A percentile compares a stretch with the other conserved stretches of the same genome.
phyloP scores from a whole-genome alignment of 169 alveolate genomes.

The Plasmodium gonderi region DNA sequence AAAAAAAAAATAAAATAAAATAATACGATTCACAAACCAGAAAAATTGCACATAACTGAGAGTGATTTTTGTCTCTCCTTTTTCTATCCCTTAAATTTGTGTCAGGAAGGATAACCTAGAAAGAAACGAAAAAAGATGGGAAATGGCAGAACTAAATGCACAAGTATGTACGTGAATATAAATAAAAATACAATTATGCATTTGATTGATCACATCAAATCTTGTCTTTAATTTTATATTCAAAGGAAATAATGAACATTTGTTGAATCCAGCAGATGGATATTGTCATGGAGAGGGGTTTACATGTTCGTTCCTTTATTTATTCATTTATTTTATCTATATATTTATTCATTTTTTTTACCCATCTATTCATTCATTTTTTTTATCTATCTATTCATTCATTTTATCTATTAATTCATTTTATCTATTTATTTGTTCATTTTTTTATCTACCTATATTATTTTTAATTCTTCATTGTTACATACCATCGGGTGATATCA shows the following conservation, averaged over 20 bases:
- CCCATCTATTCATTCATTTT: neutral
- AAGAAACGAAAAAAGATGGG: conserved; percentile 50
- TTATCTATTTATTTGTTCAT: too few species aligned
- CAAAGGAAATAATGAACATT: neutral
- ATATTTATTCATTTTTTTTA: neutral
- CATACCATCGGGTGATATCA: too few species aligned
- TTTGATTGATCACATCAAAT: neutral
- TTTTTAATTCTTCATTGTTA: too few species aligned
- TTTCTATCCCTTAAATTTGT: neutral
- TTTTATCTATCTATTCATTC: neutral
- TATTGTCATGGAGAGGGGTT: neutral
- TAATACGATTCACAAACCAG: neutral
- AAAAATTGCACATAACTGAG: neutral
- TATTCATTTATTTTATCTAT: neutral
- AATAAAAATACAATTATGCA: neutral
- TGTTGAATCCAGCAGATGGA: too few species aligned
- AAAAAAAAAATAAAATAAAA: neutral
- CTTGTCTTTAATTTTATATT: neutral
- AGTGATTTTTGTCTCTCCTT: neutral
- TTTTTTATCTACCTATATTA: too few species aligned
- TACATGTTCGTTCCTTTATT: neutral
- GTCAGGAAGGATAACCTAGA: conserved; percentile 51
- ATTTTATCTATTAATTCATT: too few species aligned
- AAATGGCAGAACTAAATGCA: conserved; percentile 12
- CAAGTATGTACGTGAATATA: conserved; percentile 18